Percentiles rank a stretch among this genome's conserved stretches.
Conservation (phyloP, 441 rosid species). For the Eruca vesicaria region DNA sequence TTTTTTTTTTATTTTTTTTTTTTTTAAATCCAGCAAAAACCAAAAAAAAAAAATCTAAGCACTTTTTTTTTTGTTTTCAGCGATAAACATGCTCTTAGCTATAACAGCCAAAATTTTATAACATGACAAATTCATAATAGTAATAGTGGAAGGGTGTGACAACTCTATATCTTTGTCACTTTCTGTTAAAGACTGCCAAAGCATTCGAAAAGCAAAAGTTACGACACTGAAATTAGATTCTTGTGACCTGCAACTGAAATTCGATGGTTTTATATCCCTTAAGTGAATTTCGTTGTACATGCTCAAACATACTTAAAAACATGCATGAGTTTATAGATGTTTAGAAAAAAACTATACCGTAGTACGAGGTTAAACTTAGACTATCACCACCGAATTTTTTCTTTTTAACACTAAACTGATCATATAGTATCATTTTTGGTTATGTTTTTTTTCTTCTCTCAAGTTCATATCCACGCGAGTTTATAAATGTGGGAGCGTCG, state of each 20-base stretch:
- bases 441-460: background rate
- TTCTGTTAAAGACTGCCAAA: constrained; percentile 4
- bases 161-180: constrained; percentile 16
- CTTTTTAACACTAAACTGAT: background rate
- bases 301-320: background rate
- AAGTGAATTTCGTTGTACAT: background rate
- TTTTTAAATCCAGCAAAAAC: no score
- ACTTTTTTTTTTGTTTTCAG: no score
- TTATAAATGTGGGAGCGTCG: background rate
- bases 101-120: constrained; percentile 11
- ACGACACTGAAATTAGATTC: background rate
- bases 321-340: background rate
- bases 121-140: constrained; percentile 13
- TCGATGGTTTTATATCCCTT: background rate
- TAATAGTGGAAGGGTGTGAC: constrained; percentile 13
- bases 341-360: no score
- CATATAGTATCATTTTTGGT: background rate
- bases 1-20: no score
- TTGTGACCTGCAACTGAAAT: constrained; percentile 17
- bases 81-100: background rate
- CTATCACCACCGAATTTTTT: background rate
- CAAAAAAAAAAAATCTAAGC: no score
- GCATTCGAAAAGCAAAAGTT: background rate
- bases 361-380: background rate
- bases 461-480: background rate